Percentiles rank a stretch among this genome's conserved stretches.
These are phyloP conservation scores for Camelina sativa DNA, from an alignment of 345 rosid genomes.

Conservation along the genomic window DNA sequence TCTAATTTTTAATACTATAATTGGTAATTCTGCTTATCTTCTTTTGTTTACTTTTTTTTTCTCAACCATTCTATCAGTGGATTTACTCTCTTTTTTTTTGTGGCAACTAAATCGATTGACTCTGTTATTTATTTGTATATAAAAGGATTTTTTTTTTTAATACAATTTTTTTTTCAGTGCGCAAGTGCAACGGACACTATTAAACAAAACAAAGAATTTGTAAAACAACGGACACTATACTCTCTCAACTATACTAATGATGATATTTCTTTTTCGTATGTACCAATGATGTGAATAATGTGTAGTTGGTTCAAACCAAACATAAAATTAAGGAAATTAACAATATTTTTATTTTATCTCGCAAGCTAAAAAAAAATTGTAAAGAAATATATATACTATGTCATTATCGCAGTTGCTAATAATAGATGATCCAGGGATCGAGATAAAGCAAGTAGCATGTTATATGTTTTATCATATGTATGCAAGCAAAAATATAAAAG, in stretches of 20 bases:
- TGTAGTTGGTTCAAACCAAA: constrained; percentile 4
- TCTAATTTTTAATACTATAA: not conserved
- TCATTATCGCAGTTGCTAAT: constrained; percentile 24
- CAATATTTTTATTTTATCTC: not conserved
- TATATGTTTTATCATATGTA: constrained; percentile 35
- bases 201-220: no score
- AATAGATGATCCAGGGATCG: constrained; percentile 30
- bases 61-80: not conserved
- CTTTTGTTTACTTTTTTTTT: not conserved
- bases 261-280: no score
- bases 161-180: no score
- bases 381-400: constrained; percentile 2
- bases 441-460: constrained; percentile 32
- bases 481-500: constrained; percentile 27
- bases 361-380: not conserved
- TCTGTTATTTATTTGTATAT: no score
- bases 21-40: not conserved
- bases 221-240: no score
- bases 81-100: not conserved
- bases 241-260: no score
- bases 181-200: no score
- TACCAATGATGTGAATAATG: no score
- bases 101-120: not conserved
- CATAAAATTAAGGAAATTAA: not conserved
- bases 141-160: no score